A percentile compares a stretch with the other conserved stretches of the same genome.
Evolutionary conservation across 345 rosid species (phyloP).

Genomic region (Kernera saxatilis): DNA sequence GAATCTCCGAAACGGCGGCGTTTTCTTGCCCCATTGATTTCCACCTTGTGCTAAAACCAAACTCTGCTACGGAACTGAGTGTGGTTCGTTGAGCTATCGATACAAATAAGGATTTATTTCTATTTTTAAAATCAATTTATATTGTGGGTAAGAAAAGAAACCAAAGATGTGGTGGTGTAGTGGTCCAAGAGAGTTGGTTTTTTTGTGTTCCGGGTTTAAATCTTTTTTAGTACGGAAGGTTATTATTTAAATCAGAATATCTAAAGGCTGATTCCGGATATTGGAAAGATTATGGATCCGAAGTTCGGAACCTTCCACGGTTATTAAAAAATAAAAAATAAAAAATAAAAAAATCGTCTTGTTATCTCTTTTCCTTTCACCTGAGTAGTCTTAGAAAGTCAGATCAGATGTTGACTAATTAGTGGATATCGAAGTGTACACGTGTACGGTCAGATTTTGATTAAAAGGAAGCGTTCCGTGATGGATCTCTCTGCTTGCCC

Average conservation of each 20-base stretch:
- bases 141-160: not conserved
- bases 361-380: too few relatives aligned
- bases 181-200: too few relatives aligned
- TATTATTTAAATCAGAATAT: too few relatives aligned
- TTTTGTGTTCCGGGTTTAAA: too few relatives aligned
- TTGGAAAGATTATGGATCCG: too few relatives aligned
- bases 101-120: not conserved
- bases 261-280: too few relatives aligned
- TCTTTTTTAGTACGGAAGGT: too few relatives aligned
- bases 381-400: not conserved
- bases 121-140: not conserved
- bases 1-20: slow-evolving; percentile 5
- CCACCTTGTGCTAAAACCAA: not conserved
- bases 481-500: not conserved
- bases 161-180: too few relatives aligned
- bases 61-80: not conserved
- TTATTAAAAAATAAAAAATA: too few relatives aligned
- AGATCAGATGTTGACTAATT: slow-evolving; percentile 8
- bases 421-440: not conserved
- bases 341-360: not conserved
- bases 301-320: too few relatives aligned
- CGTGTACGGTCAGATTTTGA: slow-evolving; percentile 10
- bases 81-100: not conserved
- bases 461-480: slow-evolving; percentile 4
- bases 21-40: slow-evolving; percentile 20